A percentile compares a stretch with the other conserved stretches of the same genome.
Evolutionary conservation across 257 asterid genomes (phyloP).

Genomic region (Jasminum sambac): DNA sequence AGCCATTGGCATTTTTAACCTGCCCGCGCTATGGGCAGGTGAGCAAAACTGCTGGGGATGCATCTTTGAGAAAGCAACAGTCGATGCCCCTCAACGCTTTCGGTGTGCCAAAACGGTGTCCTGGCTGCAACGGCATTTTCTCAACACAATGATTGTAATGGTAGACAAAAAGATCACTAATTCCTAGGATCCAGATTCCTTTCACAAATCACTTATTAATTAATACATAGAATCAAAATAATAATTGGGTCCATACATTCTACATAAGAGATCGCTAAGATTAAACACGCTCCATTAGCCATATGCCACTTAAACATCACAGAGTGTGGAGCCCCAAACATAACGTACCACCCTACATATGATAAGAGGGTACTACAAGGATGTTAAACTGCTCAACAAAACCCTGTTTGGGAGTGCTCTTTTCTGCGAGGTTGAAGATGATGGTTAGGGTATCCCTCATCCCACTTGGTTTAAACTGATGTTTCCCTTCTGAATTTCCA

Average conservation of each 20-base stretch:
- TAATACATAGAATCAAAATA: not conserved
- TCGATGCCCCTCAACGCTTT: too few relatives aligned
- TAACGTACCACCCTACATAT: not conserved
- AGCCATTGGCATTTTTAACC: too few relatives aligned
- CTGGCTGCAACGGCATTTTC: not conserved
- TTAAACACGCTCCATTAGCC: not conserved
- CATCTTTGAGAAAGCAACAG: not conserved
- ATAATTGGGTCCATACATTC: not conserved
- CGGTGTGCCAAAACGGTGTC: too few relatives aligned
- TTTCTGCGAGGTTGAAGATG: slow-evolving; percentile 13
- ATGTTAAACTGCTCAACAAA: too few relatives aligned
- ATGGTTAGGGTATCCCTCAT: slow-evolving; percentile 18
- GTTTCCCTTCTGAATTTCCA: not conserved
- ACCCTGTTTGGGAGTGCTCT: not conserved
- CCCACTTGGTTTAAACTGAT: slow-evolving; percentile 11
- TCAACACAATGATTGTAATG: not conserved
- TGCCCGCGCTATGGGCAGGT: too few relatives aligned
- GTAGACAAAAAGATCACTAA: not conserved
- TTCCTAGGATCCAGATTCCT: not conserved
- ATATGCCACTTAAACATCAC: not conserved
- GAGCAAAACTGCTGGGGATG: too few relatives aligned
- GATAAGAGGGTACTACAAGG: too few relatives aligned
- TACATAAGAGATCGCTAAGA: not conserved
- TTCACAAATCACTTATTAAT: not conserved
- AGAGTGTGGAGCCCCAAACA: not conserved